Evolutionary conservation across 2,329 filamentous ascomycete genomes (phyloP).

Genomic region (Pyrenochaeta sp.): DNA sequence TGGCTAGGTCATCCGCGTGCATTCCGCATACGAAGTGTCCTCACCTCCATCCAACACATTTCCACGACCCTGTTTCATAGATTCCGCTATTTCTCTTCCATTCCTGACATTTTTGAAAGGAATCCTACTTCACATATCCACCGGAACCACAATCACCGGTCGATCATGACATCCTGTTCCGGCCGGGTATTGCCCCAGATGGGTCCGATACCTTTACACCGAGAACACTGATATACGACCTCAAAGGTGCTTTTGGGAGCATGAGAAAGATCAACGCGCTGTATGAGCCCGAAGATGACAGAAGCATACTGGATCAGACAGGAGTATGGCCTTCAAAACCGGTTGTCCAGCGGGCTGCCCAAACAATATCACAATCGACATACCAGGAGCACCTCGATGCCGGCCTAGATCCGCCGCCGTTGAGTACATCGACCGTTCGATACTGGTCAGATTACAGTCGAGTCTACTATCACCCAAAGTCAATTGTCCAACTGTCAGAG

Average conservation of each 20-base stretch:
- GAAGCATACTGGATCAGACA: constrained; percentile 30
- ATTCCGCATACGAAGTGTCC: constrained; percentile 6
- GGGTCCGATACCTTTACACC: constrained; percentile 92
- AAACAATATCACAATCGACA: constrained; percentile 70
- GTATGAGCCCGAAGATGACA: constrained; percentile 69
- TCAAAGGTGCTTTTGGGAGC: constrained; percentile 92
- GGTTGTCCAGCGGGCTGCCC: constrained; percentile 70
- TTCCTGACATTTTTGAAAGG: constrained; percentile 59
- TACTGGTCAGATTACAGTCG: constrained; percentile 98
- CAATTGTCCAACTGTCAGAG: constrained; percentile 81
- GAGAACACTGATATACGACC: constrained; percentile 89
- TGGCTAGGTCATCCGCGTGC: constrained; percentile 21
- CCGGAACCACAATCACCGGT: constrained; percentile 70
- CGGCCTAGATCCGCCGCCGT: constrained; percentile 68
- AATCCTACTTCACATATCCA: constrained; percentile 95
- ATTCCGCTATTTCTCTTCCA: background rate
- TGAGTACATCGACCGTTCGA: constrained; percentile 76
- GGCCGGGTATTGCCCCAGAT: constrained; percentile 81
- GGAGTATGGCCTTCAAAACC: constrained; percentile 49
- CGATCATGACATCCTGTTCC: constrained; percentile 88
- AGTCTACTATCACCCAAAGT: constrained; percentile 90
- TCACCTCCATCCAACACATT: background rate
- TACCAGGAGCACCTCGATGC: constrained; percentile 84
- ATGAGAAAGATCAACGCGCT: constrained; percentile 87
- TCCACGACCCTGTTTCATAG: background rate